Evolutionary conservation across 2,329 filamentous ascomycete species (phyloP).

Genomic region (Lasiodiplodia citricola): DNA sequence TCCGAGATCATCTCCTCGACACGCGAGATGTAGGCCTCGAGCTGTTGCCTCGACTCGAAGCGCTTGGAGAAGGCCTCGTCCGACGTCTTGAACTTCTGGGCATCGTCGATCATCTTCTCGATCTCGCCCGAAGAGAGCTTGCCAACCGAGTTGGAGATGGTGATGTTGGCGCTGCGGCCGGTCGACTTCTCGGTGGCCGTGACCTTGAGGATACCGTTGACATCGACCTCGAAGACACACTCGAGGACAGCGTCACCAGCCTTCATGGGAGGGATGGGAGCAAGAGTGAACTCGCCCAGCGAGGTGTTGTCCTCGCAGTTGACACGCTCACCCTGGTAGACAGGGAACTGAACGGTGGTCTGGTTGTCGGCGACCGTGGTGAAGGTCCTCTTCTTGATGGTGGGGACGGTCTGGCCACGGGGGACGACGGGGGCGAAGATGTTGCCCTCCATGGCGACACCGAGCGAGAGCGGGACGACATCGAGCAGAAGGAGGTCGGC

Average conservation of each 20-base stretch:
- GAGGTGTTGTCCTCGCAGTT: slow-evolving; percentile 99
- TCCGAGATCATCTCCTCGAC: slow-evolving; percentile 99
- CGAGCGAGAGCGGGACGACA: slow-evolving; percentile 93
- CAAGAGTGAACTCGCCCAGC: slow-evolving; percentile 94
- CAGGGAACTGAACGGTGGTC: slow-evolving; percentile 86
- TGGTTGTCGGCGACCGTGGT: slow-evolving; percentile 75
- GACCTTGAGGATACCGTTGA: slow-evolving; percentile 99
- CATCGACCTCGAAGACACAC: slow-evolving; percentile 98
- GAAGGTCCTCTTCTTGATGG: slow-evolving; percentile 86
- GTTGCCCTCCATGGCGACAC: slow-evolving; percentile 99
- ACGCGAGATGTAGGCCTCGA: slow-evolving; percentile 97
- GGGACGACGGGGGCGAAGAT: slow-evolving; percentile 95
- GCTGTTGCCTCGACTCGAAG: slow-evolving; percentile 98
- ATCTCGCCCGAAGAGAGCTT: slow-evolving; percentile 96
- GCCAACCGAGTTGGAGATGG: slow-evolving; percentile 98
- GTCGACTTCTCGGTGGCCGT: slow-evolving; percentile 99
- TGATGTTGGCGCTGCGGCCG: slow-evolving; percentile 98
- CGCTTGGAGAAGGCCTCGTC: slow-evolving; percentile 99
- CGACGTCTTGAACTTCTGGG: slow-evolving; percentile 97
- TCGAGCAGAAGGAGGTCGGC: slow-evolving; percentile 94
- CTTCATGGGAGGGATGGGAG: slow-evolving; percentile 83
- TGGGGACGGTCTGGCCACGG: slow-evolving; percentile 65
- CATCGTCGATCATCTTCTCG: slow-evolving; percentile 96
- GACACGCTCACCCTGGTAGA: slow-evolving; percentile 94
- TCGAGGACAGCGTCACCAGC: slow-evolving; percentile 97